Evolutionary conservation across 345 rosid species (phyloP), one percentile per base, ranked within the genome.

Genomic region (Alliaria petiolata): DNA sequence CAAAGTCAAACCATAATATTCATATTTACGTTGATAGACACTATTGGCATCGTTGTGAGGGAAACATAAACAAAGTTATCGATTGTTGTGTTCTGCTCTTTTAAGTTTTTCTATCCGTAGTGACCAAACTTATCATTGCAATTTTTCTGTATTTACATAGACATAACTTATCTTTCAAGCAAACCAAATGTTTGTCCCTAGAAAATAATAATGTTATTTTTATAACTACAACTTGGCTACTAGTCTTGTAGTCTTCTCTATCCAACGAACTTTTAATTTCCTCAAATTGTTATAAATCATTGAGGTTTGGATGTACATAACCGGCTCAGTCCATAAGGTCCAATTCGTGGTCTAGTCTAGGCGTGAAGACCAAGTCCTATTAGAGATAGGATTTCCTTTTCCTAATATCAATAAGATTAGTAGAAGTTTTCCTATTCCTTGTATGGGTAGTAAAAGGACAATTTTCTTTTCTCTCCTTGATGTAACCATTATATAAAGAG

Each of bases 221-320:
- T 51, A 60, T 43, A 60, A 57, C 63, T 60, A 14, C 78, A 67
- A 75, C 74, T 75, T 75, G 79, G 62, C 73, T 33, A 67, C 73
- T 74, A 40, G 54, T 74, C n/a, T n/a, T n/a, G n/a, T n/a, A n/a
- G n/a, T n/a, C 50, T 45, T 55, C 59, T 35, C 50, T 36, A 36
- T 64, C 59, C 60, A 56, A 73, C 35, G 65, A 73, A 45, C 71
- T 65, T 65, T 22, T 46, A 30, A 19, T 47, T 17, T 65, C 51
- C 49, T 74, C 35, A 65, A 65, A 65, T 55, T n/a, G n/a, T n/a
- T n/a, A n/a, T n/a, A n/a, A n/a, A n/a, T n/a, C n/a, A n/a, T n/a
- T n/a, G n/a, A n/a, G n/a, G n/a, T n/a, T n/a, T n/a, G n/a, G n/a
- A n/a, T n/a, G n/a, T n/a, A n/a, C n/a, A n/a, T n/a, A n/a, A n/a